A percentile compares a stretch with the other conserved stretches of the same genome.
phyloP scores from a whole-genome alignment of 805 yeast genomes.

The Wickerhamiella slavikovae region DNA sequence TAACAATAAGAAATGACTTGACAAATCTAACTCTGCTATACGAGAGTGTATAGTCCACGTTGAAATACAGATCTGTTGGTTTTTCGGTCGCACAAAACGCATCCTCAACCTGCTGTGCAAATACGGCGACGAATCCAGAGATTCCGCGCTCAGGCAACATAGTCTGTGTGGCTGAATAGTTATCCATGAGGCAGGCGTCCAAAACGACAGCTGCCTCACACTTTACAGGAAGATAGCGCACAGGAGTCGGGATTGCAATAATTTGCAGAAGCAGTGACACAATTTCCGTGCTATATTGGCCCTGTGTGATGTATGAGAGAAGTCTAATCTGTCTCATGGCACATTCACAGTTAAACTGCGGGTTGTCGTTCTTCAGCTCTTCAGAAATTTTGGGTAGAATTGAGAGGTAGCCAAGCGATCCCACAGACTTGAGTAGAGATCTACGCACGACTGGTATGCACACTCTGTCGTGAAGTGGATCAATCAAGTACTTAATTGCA shows the following conservation, averaged over 20 bases:
- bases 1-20: conserved; percentile 3
- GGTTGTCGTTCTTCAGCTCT: not conserved
- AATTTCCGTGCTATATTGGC: too few relatives aligned
- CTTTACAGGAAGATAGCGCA: conserved; percentile 1
- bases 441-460: conserved; percentile 1
- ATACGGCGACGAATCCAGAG: not conserved
- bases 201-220: conserved; percentile 2
- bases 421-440: not conserved
- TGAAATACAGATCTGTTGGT: not conserved
- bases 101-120: conserved; percentile 1
- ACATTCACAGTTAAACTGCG: not conserved
- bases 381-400: not conserved
- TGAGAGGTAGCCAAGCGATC: conserved; percentile 1
- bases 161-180: not conserved
- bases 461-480: too few relatives aligned
- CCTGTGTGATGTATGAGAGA: not conserved
- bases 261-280: conserved; percentile 1
- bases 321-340: not conserved
- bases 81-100: not conserved
- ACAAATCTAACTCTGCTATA: conserved; percentile 3
- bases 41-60: conserved; percentile 3
- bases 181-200: conserved; percentile 2
- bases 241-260: not conserved
- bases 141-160: conserved; percentile 1
- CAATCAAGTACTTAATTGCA: too few relatives aligned